phyloP scores from a whole-genome alignment of 2,329 filamentous ascomycete genomes.

The Seiridium cupressi region DNA sequence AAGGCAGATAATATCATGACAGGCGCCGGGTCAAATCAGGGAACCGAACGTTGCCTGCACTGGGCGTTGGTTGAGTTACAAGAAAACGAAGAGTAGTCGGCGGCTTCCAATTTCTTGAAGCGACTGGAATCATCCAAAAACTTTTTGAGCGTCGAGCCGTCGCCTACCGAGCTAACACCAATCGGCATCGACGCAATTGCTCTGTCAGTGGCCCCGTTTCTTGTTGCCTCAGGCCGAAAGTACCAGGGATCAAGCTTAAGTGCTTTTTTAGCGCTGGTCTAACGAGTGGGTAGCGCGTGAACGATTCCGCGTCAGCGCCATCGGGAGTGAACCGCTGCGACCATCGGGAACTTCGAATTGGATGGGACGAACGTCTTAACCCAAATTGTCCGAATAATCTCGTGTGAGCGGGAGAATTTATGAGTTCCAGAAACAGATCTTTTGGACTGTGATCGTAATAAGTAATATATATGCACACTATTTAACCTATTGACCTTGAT shows the following conservation, averaged over 20 bases:
- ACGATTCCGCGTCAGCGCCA: neutral
- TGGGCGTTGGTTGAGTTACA: neutral
- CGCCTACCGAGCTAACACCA: conserved; percentile 3
- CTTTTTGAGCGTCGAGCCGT: conserved; percentile 3
- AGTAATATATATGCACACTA: no score
- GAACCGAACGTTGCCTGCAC: no score
- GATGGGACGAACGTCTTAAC: no score
- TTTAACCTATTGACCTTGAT: no score
- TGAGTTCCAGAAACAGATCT: no score
- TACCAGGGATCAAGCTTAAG: neutral
- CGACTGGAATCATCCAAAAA: conserved; percentile 13
- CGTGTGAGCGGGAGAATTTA: no score
- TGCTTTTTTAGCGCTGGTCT: neutral
- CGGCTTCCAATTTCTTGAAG: conserved; percentile 6
- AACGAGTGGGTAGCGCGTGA: no score
- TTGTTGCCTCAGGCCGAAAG: neutral
- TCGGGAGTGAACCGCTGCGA: neutral
- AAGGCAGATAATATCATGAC: neutral
- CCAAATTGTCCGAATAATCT: no score
- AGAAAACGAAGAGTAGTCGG: neutral
- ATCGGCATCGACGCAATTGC: neutral
- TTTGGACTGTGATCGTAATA: no score
- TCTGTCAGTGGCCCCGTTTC: neutral
- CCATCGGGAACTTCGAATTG: no score
- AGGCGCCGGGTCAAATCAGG: no score